These are phyloP conservation scores for Sphagnum contortum DNA, from an alignment of 225 moss, liverwort and hornwort species.

Conservation along the genomic window DNA sequence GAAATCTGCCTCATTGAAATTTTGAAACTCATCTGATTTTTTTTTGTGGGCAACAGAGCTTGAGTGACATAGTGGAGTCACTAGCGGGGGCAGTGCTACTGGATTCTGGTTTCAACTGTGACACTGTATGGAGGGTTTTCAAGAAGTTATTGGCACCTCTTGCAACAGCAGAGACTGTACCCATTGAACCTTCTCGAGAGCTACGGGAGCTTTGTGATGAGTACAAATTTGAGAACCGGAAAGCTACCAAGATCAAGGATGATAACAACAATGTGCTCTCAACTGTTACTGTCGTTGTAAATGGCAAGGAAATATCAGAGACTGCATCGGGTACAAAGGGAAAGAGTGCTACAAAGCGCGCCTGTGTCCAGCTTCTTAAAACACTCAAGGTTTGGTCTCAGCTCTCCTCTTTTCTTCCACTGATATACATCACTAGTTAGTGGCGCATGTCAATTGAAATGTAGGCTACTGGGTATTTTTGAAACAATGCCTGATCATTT, in stretches of 20 bases:
- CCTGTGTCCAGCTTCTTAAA: constrained; percentile 53
- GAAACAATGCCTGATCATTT: no score
- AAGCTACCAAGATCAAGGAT: constrained; percentile 7
- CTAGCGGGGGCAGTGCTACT: constrained; percentile 85
- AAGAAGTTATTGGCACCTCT: constrained; percentile 70
- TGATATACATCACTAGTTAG: no score
- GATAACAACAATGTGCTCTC: constrained; percentile 15
- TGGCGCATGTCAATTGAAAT: no score
- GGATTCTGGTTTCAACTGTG: constrained; percentile 49
- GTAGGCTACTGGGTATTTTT: no score
- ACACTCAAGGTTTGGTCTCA: constrained; percentile 43
- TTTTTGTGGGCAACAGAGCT: constrained; percentile 33
- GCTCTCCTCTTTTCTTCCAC: constrained; percentile 1
- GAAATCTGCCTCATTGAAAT: no score
- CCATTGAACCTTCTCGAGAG: constrained; percentile 77
- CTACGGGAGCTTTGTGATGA: constrained; percentile 68
- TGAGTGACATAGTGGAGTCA: constrained; percentile 94
- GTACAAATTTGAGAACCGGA: constrained; percentile 27
- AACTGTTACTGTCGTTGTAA: constrained; percentile 27
- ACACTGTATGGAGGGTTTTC: constrained; percentile 71
- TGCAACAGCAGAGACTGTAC: constrained; percentile 76
- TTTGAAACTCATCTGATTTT: no score
- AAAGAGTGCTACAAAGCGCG: constrained; percentile 59
- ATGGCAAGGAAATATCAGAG: constrained; percentile 18
- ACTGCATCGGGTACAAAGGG: constrained; percentile 35